Percentiles rank a stretch among this genome's conserved stretches.
These are phyloP conservation scores for Cyberlindnera bimundalis DNA, from an alignment of 805 yeast species.

Conservation along the genomic window DNA sequence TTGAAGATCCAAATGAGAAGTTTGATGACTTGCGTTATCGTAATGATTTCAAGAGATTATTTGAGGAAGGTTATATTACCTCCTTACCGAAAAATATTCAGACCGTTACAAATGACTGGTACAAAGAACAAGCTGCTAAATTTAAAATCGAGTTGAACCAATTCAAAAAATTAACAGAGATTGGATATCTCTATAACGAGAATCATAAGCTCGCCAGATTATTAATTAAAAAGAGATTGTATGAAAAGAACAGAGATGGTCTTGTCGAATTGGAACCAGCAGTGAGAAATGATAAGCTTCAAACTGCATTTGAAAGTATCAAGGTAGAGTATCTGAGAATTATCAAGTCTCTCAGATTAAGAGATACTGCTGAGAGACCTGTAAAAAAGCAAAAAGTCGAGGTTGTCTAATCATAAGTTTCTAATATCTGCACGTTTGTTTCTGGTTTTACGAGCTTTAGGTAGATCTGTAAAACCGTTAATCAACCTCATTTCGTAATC, in stretches of 20 bases:
- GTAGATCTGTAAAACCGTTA: too few species aligned
- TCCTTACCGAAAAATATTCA: constrained; percentile 28
- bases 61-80: constrained; percentile 31
- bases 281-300: constrained; percentile 65
- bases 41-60: constrained; percentile 59
- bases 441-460: too few species aligned
- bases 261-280: constrained; percentile 60
- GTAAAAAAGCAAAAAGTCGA: constrained; percentile 17
- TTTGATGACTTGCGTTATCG: constrained; percentile 91
- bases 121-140: constrained; percentile 32
- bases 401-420: too few species aligned
- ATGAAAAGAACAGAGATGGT: constrained; percentile 76
- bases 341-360: constrained; percentile 21
- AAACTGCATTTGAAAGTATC: constrained; percentile 66
- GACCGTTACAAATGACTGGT: constrained; percentile 35
- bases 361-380: constrained; percentile 13
- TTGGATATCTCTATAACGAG: constrained; percentile 48
- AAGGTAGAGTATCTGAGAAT: constrained; percentile 70
- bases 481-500: too few species aligned
- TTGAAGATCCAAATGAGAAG: constrained; percentile 91
- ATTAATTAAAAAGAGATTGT: constrained; percentile 72
- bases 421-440: too few species aligned
- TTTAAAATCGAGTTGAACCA: constrained; percentile 75
- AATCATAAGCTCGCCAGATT: constrained; percentile 40
- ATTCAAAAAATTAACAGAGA: constrained; percentile 71